Base-by-base conservation (phyloP, 768 basidiomycete genomes). In the Strobilomyces dryophilus region DNA sequence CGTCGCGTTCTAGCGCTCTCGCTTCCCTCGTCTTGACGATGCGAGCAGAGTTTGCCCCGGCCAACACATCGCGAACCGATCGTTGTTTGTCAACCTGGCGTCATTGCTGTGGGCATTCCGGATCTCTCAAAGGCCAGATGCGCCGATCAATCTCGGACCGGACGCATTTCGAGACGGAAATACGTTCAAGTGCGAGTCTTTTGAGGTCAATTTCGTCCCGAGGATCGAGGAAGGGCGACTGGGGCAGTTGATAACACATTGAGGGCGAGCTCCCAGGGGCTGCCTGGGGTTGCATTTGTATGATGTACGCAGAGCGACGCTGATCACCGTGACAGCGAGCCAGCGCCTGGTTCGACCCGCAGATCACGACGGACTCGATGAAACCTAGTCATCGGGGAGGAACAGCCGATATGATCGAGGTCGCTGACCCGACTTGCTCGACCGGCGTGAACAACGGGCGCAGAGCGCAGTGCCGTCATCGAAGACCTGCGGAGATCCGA, bases 381-480 rank as follows among this genome's bases (percentile, higher is more conserved):
- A 24, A 24, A 24, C 24, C 24, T 24, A n/a, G n/a, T n/a, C n/a
- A n/a, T n/a, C n/a, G n/a, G n/a, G n/a, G 24, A 4, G 24, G 24
- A 4, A 24, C 24, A 24, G 24, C 24, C 24, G 24, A 24, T 2
- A 24, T 24, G 24, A 24, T 24, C 24, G 24, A 24, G 24, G 24
- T 24, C 24, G 24, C 24, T 24, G 24, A 24, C 24, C 24, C 29
- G 7, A 29, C 9, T 3, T 29, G 7, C 29, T 29, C 29, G 29
- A 29, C 7, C 24, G 29, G 29, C n/a, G n/a, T n/a, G n/a, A n/a
- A 73, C 80, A 11, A 97, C 94, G 0, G 84, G 82, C 2, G 79
- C 89, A 18, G 94, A 98, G 63, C 83, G 94, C 20, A 88, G 89
- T 36, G 83, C 79, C 1, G 92, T 94, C 21, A 77, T 98, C 1